Conservation (phyloP, 768 basidiomycete species). For the Panellus pusillus region DNA sequence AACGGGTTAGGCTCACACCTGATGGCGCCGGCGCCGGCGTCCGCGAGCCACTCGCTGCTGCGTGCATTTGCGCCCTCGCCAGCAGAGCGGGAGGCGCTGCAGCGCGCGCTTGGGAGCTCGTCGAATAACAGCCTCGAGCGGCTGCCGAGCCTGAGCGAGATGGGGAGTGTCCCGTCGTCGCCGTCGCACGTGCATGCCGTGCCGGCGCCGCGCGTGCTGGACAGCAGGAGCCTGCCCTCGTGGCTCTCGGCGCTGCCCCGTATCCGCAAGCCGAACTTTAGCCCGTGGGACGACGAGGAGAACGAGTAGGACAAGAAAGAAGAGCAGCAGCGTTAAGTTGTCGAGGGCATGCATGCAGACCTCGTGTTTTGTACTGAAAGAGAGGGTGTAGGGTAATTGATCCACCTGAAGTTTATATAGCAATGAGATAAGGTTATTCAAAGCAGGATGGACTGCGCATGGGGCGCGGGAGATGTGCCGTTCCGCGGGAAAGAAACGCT, state of each 20-base stretch:
- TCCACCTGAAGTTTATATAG: constrained; percentile 21
- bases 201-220: constrained; percentile 28
- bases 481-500: neutral
- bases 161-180: constrained; percentile 70
- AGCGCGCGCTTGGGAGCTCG: constrained; percentile 74
- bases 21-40: constrained; percentile 34
- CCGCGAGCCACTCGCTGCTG: constrained; percentile 52
- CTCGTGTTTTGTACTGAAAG: constrained; percentile 20
- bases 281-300: constrained; percentile 82
- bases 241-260: constrained; percentile 71
- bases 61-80: constrained; percentile 89
- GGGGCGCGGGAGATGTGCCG: neutral
- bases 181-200: constrained; percentile 52
- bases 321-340: constrained; percentile 4
- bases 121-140: constrained; percentile 76
- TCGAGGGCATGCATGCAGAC: constrained; percentile 11
- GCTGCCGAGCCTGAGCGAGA: constrained; percentile 75
- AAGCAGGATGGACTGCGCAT: constrained; percentile 2
- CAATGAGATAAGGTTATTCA: constrained; percentile 21
- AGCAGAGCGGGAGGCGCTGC: constrained; percentile 82
- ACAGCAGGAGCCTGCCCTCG: constrained; percentile 47
- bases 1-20: constrained; percentile 47
- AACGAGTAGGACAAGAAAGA: constrained; percentile 3
- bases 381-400: constrained; percentile 21
- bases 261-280: constrained; percentile 70